Evolutionary conservation across 805 yeast genomes (phyloP).

Genomic region (Yarrowia porcina): DNA sequence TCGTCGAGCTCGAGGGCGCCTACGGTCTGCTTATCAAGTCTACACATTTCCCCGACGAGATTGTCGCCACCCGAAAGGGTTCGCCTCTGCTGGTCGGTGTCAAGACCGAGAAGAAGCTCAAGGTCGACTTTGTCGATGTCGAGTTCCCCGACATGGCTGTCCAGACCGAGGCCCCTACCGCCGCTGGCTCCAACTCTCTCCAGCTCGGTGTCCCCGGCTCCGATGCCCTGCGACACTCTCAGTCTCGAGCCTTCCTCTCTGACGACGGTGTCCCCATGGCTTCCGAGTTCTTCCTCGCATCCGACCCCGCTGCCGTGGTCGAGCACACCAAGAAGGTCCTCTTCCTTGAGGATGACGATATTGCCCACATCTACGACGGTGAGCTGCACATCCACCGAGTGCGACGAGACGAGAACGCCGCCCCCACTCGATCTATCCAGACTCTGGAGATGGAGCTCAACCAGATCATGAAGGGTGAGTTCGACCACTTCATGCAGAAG

Average conservation of each 20-base stretch:
- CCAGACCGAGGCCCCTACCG: slow-evolving; percentile 25
- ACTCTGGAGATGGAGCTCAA: slow-evolving; percentile 95
- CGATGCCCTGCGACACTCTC: slow-evolving; percentile 74
- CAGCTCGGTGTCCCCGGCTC: slow-evolving; percentile 55
- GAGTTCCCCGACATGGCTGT: slow-evolving; percentile 72
- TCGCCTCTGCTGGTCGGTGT: slow-evolving; percentile 97
- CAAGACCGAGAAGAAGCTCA: slow-evolving; percentile 89
- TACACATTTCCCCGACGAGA: slow-evolving; percentile 88
- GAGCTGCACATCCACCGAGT: slow-evolving; percentile 98
- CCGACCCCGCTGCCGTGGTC: slow-evolving; percentile 95
- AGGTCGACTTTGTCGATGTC: slow-evolving; percentile 97
- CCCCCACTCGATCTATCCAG: slow-evolving; percentile 94
- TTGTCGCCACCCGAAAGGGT: slow-evolving; percentile 96
- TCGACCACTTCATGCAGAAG: slow-evolving; percentile 96
- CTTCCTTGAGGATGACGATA: slow-evolving; percentile 95
- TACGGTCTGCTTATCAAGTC: slow-evolving; percentile 94
- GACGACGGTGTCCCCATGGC: slow-evolving; percentile 93
- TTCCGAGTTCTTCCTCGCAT: slow-evolving; percentile 90
- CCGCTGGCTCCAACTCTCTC: slow-evolving; percentile 29
- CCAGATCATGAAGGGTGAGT: slow-evolving; percentile 97
- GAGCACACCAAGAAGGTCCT: slow-evolving; percentile 97
- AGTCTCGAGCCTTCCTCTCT: slow-evolving; percentile 93
- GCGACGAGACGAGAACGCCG: slow-evolving; percentile 70
- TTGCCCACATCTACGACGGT: slow-evolving; percentile 97
- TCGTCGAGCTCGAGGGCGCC: slow-evolving; percentile 93